phyloP scores from a whole-genome alignment of 306 rosid species.

The Vigna unguiculata region DNA sequence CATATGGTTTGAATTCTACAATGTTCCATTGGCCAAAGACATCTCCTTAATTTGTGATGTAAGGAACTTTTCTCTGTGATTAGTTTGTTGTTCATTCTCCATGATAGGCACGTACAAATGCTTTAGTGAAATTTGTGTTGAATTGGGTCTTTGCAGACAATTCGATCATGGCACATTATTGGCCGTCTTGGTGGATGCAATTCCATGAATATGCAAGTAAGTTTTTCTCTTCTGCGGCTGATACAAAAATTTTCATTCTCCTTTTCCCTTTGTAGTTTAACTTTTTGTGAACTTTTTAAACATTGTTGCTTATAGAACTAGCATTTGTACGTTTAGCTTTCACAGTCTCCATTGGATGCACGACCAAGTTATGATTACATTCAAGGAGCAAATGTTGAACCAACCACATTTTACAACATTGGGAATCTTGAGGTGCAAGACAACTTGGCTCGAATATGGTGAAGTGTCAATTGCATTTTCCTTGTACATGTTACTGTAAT shows the following conservation, averaged over 20 bases:
- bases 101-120: neutral
- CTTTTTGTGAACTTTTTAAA: conserved; percentile 17
- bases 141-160: conserved; percentile 55
- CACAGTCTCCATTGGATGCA: conserved; percentile 76
- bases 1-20: conserved; percentile 91
- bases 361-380: conserved; percentile 79
- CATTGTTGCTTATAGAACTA: conserved; percentile 38
- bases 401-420: conserved; percentile 83
- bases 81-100: conserved; percentile 23
- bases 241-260: neutral
- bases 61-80: conserved; percentile 51
- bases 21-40: conserved; percentile 81
- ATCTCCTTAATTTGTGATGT: conserved; percentile 77
- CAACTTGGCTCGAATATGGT: conserved; percentile 94
- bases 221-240: conserved; percentile 27
- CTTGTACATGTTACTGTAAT: conserved; percentile 27
- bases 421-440: conserved; percentile 97
- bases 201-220: conserved; percentile 95
- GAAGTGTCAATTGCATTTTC: conserved; percentile 29
- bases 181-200: conserved; percentile 97
- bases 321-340: conserved; percentile 58
- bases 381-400: conserved; percentile 83
- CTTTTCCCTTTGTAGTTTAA: neutral
- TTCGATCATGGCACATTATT: conserved; percentile 89
- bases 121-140: conserved; percentile 34